Percentiles rank a stretch among this genome's conserved stretches.
Evolutionary conservation across 345 rosid genomes (phyloP).

Genomic region (Streptanthus diversifolius): DNA sequence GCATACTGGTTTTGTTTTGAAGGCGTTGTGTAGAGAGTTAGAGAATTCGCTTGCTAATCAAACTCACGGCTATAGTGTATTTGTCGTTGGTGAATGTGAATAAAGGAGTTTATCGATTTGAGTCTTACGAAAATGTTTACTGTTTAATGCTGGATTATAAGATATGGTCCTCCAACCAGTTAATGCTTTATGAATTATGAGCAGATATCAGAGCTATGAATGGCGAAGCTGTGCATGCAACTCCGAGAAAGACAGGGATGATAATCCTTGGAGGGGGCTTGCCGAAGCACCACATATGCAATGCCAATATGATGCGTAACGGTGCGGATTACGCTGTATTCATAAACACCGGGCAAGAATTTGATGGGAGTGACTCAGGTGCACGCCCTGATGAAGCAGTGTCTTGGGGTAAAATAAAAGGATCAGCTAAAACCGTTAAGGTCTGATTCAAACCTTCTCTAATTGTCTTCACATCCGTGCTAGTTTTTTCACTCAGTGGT

Average conservation of each 20-base stretch:
- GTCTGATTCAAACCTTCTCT: constrained; percentile 33
- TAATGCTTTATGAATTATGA: constrained; percentile 25
- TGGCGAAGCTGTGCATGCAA: constrained; percentile 77
- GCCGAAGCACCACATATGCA: constrained; percentile 95
- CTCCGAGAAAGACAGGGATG: constrained; percentile 79
- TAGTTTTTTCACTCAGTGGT: background rate
- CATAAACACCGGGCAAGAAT: constrained; percentile 90
- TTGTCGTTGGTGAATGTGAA: background rate
- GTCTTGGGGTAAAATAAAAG: constrained; percentile 89
- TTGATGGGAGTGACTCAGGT: constrained; percentile 97
- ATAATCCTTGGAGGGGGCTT: constrained; percentile 90
- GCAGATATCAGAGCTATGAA: constrained; percentile 82
- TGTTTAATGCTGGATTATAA: background rate
- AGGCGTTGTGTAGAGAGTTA: background rate
- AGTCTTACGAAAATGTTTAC: background rate
- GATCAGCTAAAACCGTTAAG: constrained; percentile 84
- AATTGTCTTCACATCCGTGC: background rate
- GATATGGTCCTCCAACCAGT: background rate
- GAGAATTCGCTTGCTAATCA: background rate
- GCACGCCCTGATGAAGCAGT: constrained; percentile 95
- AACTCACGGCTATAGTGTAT: background rate
- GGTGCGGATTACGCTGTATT: constrained; percentile 90
- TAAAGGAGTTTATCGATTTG: background rate
- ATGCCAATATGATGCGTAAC: constrained; percentile 96
- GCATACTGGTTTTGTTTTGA: background rate